Evolutionary conservation across 2,329 filamentous ascomycete genomes (phyloP), one percentile per base, ranked within the genome.

Genomic region (Beauveria medogensis): DNA sequence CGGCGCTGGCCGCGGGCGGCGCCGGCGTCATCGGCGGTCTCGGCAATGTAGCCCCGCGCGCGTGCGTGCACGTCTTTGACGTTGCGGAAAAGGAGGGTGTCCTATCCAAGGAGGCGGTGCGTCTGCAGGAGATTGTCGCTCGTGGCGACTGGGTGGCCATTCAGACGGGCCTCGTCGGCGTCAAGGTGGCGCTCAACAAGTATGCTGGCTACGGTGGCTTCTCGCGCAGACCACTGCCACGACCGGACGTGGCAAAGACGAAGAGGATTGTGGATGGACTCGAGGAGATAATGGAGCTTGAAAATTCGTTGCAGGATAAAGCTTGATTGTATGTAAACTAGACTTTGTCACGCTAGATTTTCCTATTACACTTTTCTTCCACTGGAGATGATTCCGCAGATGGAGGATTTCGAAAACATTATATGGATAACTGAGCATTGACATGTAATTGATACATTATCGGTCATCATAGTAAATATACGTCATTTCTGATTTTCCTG

Each of bases 121-220:
- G 78, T 65, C 72, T 88, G 71, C 88, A 91, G 72, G 85, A 83
- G 51, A 73, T 85, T 24, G 77, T 91, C 48, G 84, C 87, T 50
- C 77, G 81, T 55, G 89, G 85, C 51, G 88, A 91, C 74, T 90
- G 87, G 88, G 83, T 81, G 3, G 85, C 86, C 34, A 90, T 90
- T 63, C 82, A 88, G 67, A 84, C 85, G 60, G 88, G 88, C 52
- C 85, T 91, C 60, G 82, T 89, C 30, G 87, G 86, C 51, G 87
- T 87, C 66, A 91, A 91, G 77, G 82, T 83, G 59, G 86, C 82
- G 5, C 73, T 91, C 65, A 77, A 87, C 70, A 75, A 80, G n/a
- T 87, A 84, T 75, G 82, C 81, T 70, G 86, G 85, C 30, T 91
- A 91, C 68, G 88, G 88, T 62, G 85, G 86, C 67, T 73, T 65